Evolutionary conservation across 306 rosid species (phyloP).

Genomic region (Arachis hypogaea): DNA sequence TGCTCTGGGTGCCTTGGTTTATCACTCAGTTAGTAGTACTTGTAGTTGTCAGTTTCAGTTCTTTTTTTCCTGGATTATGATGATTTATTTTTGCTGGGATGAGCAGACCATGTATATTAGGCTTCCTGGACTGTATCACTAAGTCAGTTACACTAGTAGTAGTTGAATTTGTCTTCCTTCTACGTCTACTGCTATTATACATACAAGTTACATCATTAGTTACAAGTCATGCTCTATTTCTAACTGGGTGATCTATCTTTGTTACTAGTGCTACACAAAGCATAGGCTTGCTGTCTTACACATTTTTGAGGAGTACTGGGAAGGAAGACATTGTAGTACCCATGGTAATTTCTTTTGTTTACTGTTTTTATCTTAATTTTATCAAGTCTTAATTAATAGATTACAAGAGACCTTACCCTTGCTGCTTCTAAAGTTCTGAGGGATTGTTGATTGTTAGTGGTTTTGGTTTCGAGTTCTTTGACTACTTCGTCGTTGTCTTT

Average conservation of each 20-base stretch:
- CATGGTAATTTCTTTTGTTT: constrained; percentile 62
- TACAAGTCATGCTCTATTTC: constrained; percentile 28
- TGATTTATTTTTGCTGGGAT: constrained; percentile 11
- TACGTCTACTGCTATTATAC: constrained; percentile 10
- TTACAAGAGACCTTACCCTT: neutral
- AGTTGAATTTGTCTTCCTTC: constrained; percentile 18
- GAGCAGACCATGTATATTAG: constrained; percentile 2
- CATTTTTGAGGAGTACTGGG: constrained; percentile 91
- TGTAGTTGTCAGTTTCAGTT: neutral
- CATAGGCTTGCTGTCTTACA: constrained; percentile 91
- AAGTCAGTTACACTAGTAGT: neutral
- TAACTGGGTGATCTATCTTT: constrained; percentile 45
- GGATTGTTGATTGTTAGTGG: neutral
- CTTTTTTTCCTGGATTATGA: neutral
- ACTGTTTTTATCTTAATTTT: neutral
- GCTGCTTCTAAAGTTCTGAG: neutral
- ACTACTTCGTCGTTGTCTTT: too few relatives aligned
- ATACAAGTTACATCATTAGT: too few relatives aligned
- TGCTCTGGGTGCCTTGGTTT: neutral
- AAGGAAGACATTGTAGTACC: constrained; percentile 98
- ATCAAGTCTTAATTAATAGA: neutral
- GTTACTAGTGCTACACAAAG: constrained; percentile 74
- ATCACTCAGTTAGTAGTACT: too few relatives aligned
- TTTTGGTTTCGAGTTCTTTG: neutral
- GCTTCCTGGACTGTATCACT: constrained; percentile 3